Evolutionary conservation across 805 yeast species (phyloP).

Genomic region (Wickerhamomyces bovis): DNA sequence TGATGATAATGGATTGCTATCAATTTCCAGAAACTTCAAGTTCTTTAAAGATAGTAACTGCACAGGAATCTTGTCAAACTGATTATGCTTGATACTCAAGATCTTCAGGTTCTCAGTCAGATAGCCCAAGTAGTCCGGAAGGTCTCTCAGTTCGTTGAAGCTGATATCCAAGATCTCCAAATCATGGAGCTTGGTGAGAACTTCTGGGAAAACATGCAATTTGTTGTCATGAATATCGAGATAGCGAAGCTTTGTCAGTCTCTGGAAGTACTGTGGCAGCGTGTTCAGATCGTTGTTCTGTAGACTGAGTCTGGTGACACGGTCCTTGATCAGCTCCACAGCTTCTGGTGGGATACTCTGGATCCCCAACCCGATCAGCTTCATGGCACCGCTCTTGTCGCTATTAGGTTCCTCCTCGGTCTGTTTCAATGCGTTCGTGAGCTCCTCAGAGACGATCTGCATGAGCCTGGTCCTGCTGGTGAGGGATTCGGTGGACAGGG

Average conservation of each 20-base stretch:
- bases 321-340: conserved; percentile 29
- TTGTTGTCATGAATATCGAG: conserved; percentile 62
- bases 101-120: conserved; percentile 43
- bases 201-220: conserved; percentile 47
- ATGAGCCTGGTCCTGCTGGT: background rate
- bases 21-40: conserved; percentile 53
- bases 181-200: conserved; percentile 31
- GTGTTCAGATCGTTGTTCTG: conserved; percentile 42
- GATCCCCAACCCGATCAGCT: background rate
- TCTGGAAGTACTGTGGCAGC: conserved; percentile 42
- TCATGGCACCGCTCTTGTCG: background rate
- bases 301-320: conserved; percentile 46
- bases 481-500: background rate
- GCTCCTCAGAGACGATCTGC: background rate
- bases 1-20: conserved; percentile 52
- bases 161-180: conserved; percentile 67
- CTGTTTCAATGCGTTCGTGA: background rate
- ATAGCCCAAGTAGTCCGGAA: conserved; percentile 39
- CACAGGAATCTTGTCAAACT: conserved; percentile 48
- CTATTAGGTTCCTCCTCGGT: background rate
- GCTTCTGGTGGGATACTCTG: conserved; percentile 30
- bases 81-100: conserved; percentile 56
- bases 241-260: conserved; percentile 43
- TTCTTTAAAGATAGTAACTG: conserved; percentile 43
- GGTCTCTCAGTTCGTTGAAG: conserved; percentile 40